These are phyloP conservation scores for Pyrus pyrifolia DNA, from an alignment of 306 rosid species.

Conservation along the genomic window DNA sequence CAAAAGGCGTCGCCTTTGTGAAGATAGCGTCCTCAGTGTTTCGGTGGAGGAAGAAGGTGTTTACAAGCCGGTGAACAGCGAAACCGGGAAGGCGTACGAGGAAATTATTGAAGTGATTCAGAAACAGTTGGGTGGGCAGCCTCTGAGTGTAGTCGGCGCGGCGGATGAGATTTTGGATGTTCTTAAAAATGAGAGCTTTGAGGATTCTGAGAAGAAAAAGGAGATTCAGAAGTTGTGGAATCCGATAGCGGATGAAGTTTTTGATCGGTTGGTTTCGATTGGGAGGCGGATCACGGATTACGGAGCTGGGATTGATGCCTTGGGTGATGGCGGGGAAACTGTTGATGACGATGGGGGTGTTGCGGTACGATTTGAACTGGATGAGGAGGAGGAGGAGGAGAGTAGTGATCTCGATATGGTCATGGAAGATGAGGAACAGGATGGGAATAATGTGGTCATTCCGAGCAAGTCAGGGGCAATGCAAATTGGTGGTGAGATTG, in stretches of 20 bases:
- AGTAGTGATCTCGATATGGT: slow-evolving; percentile 79
- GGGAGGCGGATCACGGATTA: slow-evolving; percentile 60
- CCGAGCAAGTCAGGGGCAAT: slow-evolving; percentile 50
- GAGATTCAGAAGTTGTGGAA: slow-evolving; percentile 56
- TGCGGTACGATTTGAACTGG: background rate
- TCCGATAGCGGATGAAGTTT: slow-evolving; percentile 28
- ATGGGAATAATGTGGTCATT: slow-evolving; percentile 47
- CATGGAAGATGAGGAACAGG: slow-evolving; percentile 77
- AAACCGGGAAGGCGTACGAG: slow-evolving; percentile 58
- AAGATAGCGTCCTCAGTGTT: slow-evolving; percentile 45
- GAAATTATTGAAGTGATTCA: slow-evolving; percentile 57
- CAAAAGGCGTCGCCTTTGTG: slow-evolving; percentile 49
- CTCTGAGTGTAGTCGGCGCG: too few relatives aligned
- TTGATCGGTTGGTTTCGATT: slow-evolving; percentile 51
- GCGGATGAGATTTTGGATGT: too few relatives aligned
- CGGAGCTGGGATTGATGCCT: too few relatives aligned
- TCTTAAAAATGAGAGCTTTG: too few relatives aligned
- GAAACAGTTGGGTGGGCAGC: slow-evolving; percentile 38
- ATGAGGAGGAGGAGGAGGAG: slow-evolving; percentile 60
- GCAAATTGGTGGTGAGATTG: slow-evolving; percentile 95
- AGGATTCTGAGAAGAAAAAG: slow-evolving; percentile 48
- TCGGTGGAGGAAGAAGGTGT: slow-evolving; percentile 45
- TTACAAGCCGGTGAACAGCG: slow-evolving; percentile 52
- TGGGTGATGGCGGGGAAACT: too few relatives aligned
- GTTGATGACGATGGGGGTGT: too few relatives aligned